These are phyloP conservation scores for Eucalyptus polyanthemos DNA, from an alignment of 345 rosid species.

Conservation along the genomic window DNA sequence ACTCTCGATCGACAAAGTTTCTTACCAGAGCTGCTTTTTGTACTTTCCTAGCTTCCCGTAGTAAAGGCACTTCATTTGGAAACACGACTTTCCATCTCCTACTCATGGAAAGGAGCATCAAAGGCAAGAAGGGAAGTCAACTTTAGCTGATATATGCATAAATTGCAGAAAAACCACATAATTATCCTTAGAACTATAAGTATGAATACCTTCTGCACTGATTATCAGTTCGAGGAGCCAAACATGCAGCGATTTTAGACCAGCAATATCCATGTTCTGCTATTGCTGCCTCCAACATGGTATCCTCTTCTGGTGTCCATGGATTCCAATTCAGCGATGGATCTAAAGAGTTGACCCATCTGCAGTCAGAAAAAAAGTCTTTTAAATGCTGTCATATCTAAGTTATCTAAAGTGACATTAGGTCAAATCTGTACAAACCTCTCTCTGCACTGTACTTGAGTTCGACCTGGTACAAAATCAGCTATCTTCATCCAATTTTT, in stretches of 20 bases:
- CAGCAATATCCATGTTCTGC: slow-evolving; percentile 54
- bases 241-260: slow-evolving; percentile 58
- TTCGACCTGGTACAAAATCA: slow-evolving; percentile 78
- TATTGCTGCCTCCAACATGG: slow-evolving; percentile 46
- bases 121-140: neutral
- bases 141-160: neutral
- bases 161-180: neutral
- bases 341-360: slow-evolving; percentile 79
- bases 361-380: slow-evolving; percentile 5
- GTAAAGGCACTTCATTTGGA: slow-evolving; percentile 54
- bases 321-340: slow-evolving; percentile 44
- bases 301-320: slow-evolving; percentile 85
- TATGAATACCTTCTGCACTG: slow-evolving; percentile 59
- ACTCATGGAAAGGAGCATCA: neutral
- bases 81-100: slow-evolving; percentile 77
- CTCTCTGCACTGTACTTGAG: slow-evolving; percentile 71
- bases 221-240: slow-evolving; percentile 72
- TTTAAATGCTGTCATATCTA: neutral
- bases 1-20: slow-evolving; percentile 86
- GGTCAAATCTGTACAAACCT: slow-evolving; percentile 21
- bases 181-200: neutral
- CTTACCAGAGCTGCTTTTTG: slow-evolving; percentile 36
- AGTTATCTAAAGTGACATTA: neutral
- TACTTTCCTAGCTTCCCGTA: slow-evolving; percentile 43
- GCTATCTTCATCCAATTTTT: slow-evolving; percentile 77